phyloP scores from a whole-genome alignment of 306 rosid genomes.

The Medicago ruthenica region DNA sequence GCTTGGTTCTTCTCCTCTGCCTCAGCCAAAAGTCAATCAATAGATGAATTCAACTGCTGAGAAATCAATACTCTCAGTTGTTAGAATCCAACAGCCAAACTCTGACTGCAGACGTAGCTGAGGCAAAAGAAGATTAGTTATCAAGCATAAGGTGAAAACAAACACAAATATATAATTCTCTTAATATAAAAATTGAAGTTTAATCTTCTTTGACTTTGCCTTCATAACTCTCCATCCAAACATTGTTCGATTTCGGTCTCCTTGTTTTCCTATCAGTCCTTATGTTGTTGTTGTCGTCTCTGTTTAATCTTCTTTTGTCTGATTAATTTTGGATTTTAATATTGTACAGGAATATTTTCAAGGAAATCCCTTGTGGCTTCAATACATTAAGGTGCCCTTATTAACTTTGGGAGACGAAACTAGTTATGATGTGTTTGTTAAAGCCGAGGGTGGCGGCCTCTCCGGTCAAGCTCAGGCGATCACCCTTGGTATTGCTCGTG shows the following conservation, averaged over 20 bases:
- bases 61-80: not conserved
- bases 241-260: not conserved
- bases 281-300: constrained; percentile 1
- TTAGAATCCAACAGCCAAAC: not conserved
- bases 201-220: not conserved
- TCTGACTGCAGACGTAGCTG: not conserved
- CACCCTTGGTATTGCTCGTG: constrained; percentile 93
- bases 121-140: not conserved
- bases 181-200: not conserved
- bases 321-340: constrained; percentile 5
- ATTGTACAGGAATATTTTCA: constrained; percentile 84
- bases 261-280: not conserved
- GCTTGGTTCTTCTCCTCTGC: not conserved
- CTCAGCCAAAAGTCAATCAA: not conserved
- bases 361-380: constrained; percentile 94
- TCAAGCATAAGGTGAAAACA: not conserved
- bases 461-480: constrained; percentile 99
- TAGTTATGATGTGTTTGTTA: constrained; percentile 86
- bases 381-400: constrained; percentile 78
- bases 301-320: constrained; percentile 34
- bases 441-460: constrained; percentile 94
- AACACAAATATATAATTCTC: not conserved
- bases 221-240: not conserved
- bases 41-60: not conserved
- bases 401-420: constrained; percentile 80